Evolutionary conservation across 1,284 basidiomycete genomes (phyloP).

Genomic region (Marasmius sp.): DNA sequence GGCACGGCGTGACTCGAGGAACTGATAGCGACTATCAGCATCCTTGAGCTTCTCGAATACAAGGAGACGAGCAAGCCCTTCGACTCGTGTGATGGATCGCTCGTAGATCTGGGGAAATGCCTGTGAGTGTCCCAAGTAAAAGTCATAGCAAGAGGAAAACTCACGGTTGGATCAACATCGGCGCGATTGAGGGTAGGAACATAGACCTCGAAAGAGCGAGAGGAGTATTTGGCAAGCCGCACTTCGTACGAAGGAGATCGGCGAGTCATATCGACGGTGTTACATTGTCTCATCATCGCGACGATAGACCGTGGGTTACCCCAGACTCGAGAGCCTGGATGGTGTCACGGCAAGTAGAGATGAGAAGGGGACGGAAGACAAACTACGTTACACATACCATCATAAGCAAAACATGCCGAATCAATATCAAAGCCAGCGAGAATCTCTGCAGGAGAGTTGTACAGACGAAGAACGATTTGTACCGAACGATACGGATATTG

Average conservation of each 20-base stretch:
- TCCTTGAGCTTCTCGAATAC: slow-evolving; percentile 54
- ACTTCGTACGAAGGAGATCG: slow-evolving; percentile 66
- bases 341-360: background rate
- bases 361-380: background rate
- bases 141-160: slow-evolving; percentile 7
- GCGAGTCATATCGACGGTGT: slow-evolving; percentile 57
- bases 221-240: slow-evolving; percentile 54
- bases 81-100: slow-evolving; percentile 52
- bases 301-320: slow-evolving; percentile 55
- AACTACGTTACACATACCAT: slow-evolving; percentile 31
- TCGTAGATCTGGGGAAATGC: slow-evolving; percentile 49
- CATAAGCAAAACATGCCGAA: slow-evolving; percentile 55
- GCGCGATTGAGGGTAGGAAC: slow-evolving; percentile 48
- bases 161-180: slow-evolving; percentile 57
- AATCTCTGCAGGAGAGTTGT: slow-evolving; percentile 58
- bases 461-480: slow-evolving; percentile 58
- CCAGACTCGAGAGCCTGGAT: slow-evolving; percentile 46
- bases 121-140: background rate
- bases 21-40: slow-evolving; percentile 40
- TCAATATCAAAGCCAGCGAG: slow-evolving; percentile 65
- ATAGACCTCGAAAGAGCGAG: slow-evolving; percentile 53
- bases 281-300: slow-evolving; percentile 60
- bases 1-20: slow-evolving; percentile 42
- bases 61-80: slow-evolving; percentile 58
- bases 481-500: slow-evolving; percentile 62